phyloP scores from a whole-genome alignment of 441 rosid species.

The Gossypium lobatum region DNA sequence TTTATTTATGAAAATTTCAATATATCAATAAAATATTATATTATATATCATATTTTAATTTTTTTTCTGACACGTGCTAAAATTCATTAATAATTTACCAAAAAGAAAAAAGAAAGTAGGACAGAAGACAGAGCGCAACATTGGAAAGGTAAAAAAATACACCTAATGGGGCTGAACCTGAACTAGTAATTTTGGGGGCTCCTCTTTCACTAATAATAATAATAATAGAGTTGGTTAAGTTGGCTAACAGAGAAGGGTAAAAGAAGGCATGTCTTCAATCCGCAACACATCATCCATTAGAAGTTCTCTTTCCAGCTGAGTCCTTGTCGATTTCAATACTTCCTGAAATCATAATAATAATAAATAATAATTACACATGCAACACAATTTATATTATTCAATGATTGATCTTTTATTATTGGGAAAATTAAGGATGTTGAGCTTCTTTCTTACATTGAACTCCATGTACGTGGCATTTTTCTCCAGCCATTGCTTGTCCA shows the following conservation, averaged over 20 bases:
- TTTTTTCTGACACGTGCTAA: too few relatives aligned
- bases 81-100: too few relatives aligned
- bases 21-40: too few relatives aligned
- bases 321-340: conserved; percentile 66
- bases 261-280: conserved; percentile 92
- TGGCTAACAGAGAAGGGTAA: conserved; percentile 52
- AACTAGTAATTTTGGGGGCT: neutral
- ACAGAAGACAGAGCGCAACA: too few relatives aligned
- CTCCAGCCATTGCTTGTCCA: conserved; percentile 95
- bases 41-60: too few relatives aligned
- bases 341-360: conserved; percentile 31
- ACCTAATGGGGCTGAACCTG: neutral
- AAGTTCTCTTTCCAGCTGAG: conserved; percentile 80
- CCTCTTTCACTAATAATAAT: neutral
- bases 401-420: neutral
- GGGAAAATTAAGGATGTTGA: neutral
- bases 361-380: too few relatives aligned
- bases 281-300: conserved; percentile 70
- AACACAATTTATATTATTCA: neutral
- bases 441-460: conserved; percentile 58
- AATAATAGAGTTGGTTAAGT: neutral
- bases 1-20: too few relatives aligned
- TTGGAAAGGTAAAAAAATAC: too few relatives aligned
- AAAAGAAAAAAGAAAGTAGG: too few relatives aligned
- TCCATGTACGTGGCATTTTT: conserved; percentile 92